Conservation (phyloP, 805 yeast species). For the Saturnispora sanitii region DNA sequence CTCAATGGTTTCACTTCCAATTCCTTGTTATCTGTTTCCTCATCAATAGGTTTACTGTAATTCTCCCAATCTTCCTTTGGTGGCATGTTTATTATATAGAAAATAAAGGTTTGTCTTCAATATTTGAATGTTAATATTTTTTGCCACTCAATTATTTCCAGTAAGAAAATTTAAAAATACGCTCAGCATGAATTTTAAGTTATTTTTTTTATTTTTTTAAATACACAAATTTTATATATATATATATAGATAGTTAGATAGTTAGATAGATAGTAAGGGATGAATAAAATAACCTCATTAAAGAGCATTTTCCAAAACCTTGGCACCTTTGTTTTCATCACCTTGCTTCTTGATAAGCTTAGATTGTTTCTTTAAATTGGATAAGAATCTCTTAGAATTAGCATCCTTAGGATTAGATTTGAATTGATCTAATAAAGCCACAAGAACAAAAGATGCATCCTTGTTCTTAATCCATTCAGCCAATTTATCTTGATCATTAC, state of each 20-base stretch:
- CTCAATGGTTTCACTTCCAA: slow-evolving; percentile 77
- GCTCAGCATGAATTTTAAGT: no score
- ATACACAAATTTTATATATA: neutral
- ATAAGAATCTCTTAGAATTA: slow-evolving; percentile 35
- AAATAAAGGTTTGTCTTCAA: no score
- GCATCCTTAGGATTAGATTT: slow-evolving; percentile 32
- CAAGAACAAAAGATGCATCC: slow-evolving; percentile 72
- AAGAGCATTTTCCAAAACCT: slow-evolving; percentile 33
- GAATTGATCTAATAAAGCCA: slow-evolving; percentile 65
- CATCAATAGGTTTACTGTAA: slow-evolving; percentile 79
- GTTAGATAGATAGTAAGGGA: no score
- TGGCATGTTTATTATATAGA: slow-evolving; percentile 49
- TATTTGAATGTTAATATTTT: no score
- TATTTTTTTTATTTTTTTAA: neutral
- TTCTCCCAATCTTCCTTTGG: slow-evolving; percentile 99
- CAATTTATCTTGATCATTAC: slow-evolving; percentile 42
- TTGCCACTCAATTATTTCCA: no score
- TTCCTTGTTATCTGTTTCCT: slow-evolving; percentile 42
- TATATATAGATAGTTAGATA: no score
- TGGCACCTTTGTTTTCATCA: slow-evolving; percentile 54
- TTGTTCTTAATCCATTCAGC: slow-evolving; percentile 55
- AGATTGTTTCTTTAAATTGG: slow-evolving; percentile 43
- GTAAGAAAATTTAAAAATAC: no score
- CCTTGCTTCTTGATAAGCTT: slow-evolving; percentile 34
- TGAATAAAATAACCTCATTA: neutral